Percentiles rank a stretch among this genome's conserved stretches.
Evolutionary conservation across 306 rosid species (phyloP).

Genomic region (Gastrolobium bilobum): DNA sequence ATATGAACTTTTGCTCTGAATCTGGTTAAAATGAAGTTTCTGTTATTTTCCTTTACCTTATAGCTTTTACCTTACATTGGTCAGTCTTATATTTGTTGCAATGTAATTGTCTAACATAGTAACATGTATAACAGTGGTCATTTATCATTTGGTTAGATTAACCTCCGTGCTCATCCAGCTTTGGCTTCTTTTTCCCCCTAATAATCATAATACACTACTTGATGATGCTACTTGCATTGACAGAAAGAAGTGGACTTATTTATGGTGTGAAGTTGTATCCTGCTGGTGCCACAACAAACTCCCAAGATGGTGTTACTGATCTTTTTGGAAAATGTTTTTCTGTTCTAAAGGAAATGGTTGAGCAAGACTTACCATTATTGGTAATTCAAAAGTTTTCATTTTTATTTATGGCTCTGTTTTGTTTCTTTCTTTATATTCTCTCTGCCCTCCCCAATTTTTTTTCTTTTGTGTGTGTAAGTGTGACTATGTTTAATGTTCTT

Average conservation of each 20-base stretch:
- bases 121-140: neutral
- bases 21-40: constrained; percentile 7
- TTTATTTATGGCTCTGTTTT: constrained; percentile 10
- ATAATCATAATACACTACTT: constrained; percentile 1
- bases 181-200: neutral
- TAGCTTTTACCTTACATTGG: neutral
- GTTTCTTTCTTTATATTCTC: constrained; percentile 21
- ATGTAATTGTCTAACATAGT: constrained; percentile 3
- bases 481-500: neutral
- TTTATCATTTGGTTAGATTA: constrained; percentile 4
- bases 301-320: constrained; percentile 95
- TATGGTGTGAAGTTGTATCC: constrained; percentile 92
- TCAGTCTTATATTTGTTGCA: constrained; percentile 20
- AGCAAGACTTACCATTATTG: constrained; percentile 81
- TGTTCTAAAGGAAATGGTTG: constrained; percentile 89
- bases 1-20: neutral
- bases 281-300: constrained; percentile 95
- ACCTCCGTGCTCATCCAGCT: neutral
- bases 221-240: constrained; percentile 43
- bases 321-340: constrained; percentile 81
- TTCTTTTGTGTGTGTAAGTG: neutral
- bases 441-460: neutral
- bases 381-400: constrained; percentile 49
- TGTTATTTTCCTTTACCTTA: neutral
- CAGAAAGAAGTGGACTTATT: constrained; percentile 80